phyloP scores from a whole-genome alignment of 306 rosid species.

The Adenanthera pavonina region DNA sequence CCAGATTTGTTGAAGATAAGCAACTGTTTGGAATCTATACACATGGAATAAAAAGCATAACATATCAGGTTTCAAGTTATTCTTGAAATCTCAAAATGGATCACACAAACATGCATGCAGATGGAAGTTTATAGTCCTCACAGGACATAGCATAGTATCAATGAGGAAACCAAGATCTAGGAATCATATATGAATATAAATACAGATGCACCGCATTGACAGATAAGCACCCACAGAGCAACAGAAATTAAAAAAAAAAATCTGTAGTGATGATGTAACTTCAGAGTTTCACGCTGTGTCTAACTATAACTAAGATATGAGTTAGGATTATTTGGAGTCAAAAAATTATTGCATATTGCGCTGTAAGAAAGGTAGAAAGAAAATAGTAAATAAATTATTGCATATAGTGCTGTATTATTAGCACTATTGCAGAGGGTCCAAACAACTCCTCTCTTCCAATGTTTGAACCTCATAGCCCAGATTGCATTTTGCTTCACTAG shows the following conservation, averaged over 20 bases:
- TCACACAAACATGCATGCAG: background rate
- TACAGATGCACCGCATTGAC: background rate
- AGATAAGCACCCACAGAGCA: background rate
- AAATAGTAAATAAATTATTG: too few species aligned
- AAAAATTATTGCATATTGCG: too few species aligned
- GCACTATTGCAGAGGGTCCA: background rate
- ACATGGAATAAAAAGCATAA: background rate
- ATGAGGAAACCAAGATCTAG: background rate
- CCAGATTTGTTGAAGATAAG: constrained; percentile 96
- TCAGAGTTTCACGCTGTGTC: too few species aligned
- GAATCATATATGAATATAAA: background rate
- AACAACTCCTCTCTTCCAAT: background rate
- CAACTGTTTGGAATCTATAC: constrained; percentile 75
- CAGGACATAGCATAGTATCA: background rate
- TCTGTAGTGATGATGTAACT: too few species aligned
- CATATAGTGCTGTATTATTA: too few species aligned
- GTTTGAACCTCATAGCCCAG: background rate
- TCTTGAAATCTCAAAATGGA: background rate
- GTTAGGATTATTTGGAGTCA: too few species aligned
- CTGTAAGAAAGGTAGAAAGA: too few species aligned
- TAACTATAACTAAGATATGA: too few species aligned
- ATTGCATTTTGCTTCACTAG: background rate
- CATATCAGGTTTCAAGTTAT: constrained; percentile 5
- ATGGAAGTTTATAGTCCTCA: background rate
- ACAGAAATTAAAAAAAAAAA: too few species aligned